A percentile compares a stretch with the other conserved stretches of the same genome.
phyloP scores from a whole-genome alignment of 2,329 filamentous ascomycete species.

The Xylaria sp. region DNA sequence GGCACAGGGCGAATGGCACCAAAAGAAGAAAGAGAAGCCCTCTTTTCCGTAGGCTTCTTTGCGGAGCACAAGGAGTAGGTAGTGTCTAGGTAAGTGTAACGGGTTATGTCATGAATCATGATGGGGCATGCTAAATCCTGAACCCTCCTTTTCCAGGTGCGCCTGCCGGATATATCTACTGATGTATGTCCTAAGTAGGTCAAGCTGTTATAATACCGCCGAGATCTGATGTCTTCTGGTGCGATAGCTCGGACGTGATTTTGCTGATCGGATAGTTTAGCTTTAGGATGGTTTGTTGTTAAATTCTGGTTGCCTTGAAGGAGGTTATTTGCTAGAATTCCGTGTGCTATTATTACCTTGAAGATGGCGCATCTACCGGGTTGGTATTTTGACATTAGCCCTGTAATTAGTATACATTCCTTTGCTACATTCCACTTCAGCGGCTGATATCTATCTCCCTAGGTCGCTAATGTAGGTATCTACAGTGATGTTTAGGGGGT shows the following conservation, averaged over 20 bases:
- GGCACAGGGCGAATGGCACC: background rate
- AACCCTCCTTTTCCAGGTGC: background rate
- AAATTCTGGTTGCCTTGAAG: background rate
- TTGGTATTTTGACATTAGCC: background rate
- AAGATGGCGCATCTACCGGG: background rate
- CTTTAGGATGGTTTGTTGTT: background rate
- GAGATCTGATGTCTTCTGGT: background rate
- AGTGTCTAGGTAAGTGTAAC: background rate
- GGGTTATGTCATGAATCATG: constrained; percentile 17
- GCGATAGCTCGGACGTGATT: background rate
- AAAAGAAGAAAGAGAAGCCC: background rate
- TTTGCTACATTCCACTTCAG: background rate
- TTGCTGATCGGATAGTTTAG: background rate
- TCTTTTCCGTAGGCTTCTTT: background rate
- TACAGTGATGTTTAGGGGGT: background rate
- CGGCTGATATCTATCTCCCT: background rate
- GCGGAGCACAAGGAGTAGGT: constrained; percentile 5
- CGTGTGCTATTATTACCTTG: background rate
- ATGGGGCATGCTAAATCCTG: background rate
- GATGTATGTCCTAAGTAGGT: background rate
- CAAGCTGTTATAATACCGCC: background rate
- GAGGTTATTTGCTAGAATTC: background rate
- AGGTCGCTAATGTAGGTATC: too few relatives aligned
- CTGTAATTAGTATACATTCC: background rate
- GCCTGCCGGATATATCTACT: constrained; percentile 9